Evolutionary conservation across 352 stramenopile species (phyloP).

Genomic region (Aphanomyces invadans): DNA sequence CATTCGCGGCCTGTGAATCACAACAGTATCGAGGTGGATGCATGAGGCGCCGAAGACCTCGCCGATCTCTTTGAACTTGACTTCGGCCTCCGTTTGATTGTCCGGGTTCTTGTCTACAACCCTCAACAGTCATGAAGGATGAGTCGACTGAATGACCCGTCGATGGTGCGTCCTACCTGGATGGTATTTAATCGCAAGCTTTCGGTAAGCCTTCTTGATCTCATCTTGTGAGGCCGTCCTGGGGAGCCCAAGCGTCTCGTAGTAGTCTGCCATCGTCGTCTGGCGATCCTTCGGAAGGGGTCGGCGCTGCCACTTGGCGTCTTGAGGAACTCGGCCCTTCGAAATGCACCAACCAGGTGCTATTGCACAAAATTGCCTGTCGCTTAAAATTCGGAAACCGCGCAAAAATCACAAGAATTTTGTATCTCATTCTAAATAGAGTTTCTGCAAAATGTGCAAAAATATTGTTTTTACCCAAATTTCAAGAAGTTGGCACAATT

Average conservation of each 20-base stretch:
- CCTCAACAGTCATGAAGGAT: background rate
- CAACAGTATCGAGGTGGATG: too few relatives aligned
- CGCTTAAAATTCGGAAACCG: too few relatives aligned
- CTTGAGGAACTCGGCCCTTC: background rate
- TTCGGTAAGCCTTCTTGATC: slow-evolving; percentile 81
- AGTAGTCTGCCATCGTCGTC: slow-evolving; percentile 52
- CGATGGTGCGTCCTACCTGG: slow-evolving; percentile 41
- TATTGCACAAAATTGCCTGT: too few relatives aligned
- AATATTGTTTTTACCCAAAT: too few relatives aligned
- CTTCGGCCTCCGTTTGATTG: slow-evolving; percentile 76
- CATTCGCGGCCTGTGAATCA: too few relatives aligned
- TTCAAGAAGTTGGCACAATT: too few relatives aligned
- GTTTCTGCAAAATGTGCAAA: too few relatives aligned
- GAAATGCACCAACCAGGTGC: background rate
- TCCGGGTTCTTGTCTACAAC: slow-evolving; percentile 83
- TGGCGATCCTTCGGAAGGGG: background rate
- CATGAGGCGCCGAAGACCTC: too few relatives aligned
- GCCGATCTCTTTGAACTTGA: slow-evolving; percentile 87
- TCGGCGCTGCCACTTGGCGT: background rate
- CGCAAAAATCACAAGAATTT: too few relatives aligned
- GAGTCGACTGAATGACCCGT: too few relatives aligned
- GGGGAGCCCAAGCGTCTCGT: slow-evolving; percentile 56
- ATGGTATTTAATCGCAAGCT: slow-evolving; percentile 82
- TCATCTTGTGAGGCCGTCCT: slow-evolving; percentile 67
- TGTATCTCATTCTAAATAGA: too few relatives aligned